A percentile compares a stretch with the other conserved stretches of the same genome.
These are phyloP conservation scores for Tetrastigma voinierianum DNA, from an alignment of 164 flowering plant genomes.

Conservation along the genomic window DNA sequence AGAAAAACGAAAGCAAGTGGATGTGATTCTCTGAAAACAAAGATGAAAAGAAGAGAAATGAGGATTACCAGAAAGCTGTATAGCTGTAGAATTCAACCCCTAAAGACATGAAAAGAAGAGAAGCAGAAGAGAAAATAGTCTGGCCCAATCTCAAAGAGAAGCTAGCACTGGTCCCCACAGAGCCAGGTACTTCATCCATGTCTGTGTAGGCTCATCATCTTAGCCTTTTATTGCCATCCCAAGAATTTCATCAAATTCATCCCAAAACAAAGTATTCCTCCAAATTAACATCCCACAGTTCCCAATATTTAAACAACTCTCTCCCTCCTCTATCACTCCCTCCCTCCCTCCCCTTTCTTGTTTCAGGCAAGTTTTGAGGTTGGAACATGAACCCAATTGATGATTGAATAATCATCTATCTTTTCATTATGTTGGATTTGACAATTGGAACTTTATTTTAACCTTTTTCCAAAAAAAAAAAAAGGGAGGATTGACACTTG, in stretches of 20 bases:
- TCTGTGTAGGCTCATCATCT: constrained; percentile 8
- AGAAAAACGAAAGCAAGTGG: neutral
- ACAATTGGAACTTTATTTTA: neutral
- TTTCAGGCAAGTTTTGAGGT: constrained; percentile 7
- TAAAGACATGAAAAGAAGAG: constrained; percentile 57
- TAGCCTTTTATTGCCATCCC: neutral
- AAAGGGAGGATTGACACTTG: neutral
- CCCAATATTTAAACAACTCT: too few relatives aligned
- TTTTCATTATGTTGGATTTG: constrained; percentile 7
- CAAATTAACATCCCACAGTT: too few relatives aligned
- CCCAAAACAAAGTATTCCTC: neutral
- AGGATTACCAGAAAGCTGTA: constrained; percentile 54
- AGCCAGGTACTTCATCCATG: constrained; percentile 48
- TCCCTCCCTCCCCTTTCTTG: too few relatives aligned
- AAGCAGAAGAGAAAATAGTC: constrained; percentile 46
- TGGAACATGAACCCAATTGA: neutral
- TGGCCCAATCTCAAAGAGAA: constrained; percentile 52
- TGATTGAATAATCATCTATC: constrained; percentile 7
- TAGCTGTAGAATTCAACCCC: constrained; percentile 67
- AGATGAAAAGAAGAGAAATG: neutral
- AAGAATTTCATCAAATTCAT: neutral
- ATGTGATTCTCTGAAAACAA: neutral
- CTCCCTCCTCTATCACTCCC: too few relatives aligned
- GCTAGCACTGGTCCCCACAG: constrained; percentile 46
- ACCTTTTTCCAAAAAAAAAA: too few relatives aligned